phyloP scores from a whole-genome alignment of 371 early-diverging fungal species.

The Phascolomyces articulosus region DNA sequence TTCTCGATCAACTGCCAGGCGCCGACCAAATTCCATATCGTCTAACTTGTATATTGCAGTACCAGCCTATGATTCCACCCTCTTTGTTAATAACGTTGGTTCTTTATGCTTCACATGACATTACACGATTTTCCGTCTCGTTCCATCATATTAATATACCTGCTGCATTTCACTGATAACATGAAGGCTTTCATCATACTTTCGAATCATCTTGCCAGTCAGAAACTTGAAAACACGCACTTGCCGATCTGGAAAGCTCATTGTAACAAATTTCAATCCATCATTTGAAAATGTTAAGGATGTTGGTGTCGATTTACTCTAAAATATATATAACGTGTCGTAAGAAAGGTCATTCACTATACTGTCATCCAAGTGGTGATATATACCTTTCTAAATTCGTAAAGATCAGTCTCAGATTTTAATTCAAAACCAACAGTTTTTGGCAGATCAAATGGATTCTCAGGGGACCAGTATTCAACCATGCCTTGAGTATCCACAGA shows the following conservation, averaged over 20 bases:
- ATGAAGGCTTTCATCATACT: slow-evolving; percentile 89
- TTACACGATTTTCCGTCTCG: no score
- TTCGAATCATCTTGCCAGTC: slow-evolving; percentile 86
- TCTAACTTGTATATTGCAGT: slow-evolving; percentile 81
- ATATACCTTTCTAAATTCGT: slow-evolving; percentile 92
- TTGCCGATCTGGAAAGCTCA: slow-evolving; percentile 83
- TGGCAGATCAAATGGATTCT: slow-evolving; percentile 67
- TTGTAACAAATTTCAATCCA: slow-evolving; percentile 82
- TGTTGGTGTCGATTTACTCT: slow-evolving; percentile 71
- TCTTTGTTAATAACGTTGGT: no score
- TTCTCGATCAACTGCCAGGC: slow-evolving; percentile 90
- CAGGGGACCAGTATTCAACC: slow-evolving; percentile 92
- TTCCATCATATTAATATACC: slow-evolving; percentile 30
- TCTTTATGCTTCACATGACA: no score
- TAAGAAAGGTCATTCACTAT: no score
- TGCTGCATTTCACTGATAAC: slow-evolving; percentile 89
- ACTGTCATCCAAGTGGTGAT: no score
- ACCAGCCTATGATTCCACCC: slow-evolving; percentile 56
- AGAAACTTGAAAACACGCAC: slow-evolving; percentile 85
- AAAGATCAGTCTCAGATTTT: slow-evolving; percentile 94
- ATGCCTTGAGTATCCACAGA: slow-evolving; percentile 86
- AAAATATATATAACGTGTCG: no score
- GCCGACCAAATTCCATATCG: slow-evolving; percentile 96
- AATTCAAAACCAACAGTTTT: slow-evolving; percentile 71
- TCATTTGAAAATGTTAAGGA: slow-evolving; percentile 87